Evolutionary conservation across 176 grass and related monocot species (phyloP), one percentile per base, ranked within the genome.

Genomic region (Avena insularis): DNA sequence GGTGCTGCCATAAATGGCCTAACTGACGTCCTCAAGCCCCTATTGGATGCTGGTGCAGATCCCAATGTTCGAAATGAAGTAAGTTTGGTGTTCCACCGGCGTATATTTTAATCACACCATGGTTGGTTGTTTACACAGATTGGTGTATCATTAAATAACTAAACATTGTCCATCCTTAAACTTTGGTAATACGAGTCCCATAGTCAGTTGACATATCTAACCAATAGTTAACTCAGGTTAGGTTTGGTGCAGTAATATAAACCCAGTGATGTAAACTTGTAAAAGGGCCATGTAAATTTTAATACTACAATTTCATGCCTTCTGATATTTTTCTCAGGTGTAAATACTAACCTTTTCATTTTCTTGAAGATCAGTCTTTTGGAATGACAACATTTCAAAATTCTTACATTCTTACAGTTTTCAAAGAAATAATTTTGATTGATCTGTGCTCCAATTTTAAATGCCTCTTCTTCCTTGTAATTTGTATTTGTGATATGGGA

Each of bases 11-110:
- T 6, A 73, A 45, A 1, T 46, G 69, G 69, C 40, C 40, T 72
- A 46, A 46, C 69, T 72, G 70, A 20, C 20, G 40, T 46, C 43
- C 10, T 73, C 2, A 73, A 48, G 70, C 45, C 40, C 40, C 70
- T 48, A 48, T 12, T 73, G 40, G 70, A 47, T 47, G 70, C 70
- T 73, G 70, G 70, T 45, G 70, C 40, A 14, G 70, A 73, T 73
- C 70, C 70, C 40, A 48, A 73, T 73, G 43, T 47, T 47, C 70
- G 0, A 73, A 12, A 48, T 73, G 70, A 48, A 73, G 70, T 73
- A 73, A 48, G 70, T 20, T 73, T 68, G 17, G 6, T 36, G 33
- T 68, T 73, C 69, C 14, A 70, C 35, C 16, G 3, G 40, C 17
- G 4, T 11, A 21, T 21, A 21, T 46, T 43, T 71, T 6, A 20